Evolutionary conservation across 768 basidiomycete genomes (phyloP).

Genomic region (Pleurotus platypus): DNA sequence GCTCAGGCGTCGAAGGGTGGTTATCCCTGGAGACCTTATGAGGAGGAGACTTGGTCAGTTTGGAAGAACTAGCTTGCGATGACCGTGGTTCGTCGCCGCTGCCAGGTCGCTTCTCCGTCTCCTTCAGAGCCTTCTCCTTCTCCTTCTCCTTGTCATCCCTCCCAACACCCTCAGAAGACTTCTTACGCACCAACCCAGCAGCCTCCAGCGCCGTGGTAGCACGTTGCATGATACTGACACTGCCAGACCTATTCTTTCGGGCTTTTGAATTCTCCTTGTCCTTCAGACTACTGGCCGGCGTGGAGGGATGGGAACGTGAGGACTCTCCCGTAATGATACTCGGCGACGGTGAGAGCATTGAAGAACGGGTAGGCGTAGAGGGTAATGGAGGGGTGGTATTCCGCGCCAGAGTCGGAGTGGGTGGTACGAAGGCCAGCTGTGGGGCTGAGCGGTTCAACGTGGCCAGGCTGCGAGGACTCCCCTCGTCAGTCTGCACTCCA

Average conservation of each 20-base stretch:
- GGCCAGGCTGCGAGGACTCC: constrained; percentile 18
- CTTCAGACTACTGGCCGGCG: constrained; percentile 60
- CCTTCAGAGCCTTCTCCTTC: constrained; percentile 30
- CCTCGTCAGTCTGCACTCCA: constrained; percentile 46
- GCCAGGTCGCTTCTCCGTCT: constrained; percentile 38
- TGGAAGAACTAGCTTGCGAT: constrained; percentile 67
- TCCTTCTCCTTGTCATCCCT: constrained; percentile 55
- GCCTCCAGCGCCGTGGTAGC: constrained; percentile 90
- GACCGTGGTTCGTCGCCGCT: constrained; percentile 59
- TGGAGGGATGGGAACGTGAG: constrained; percentile 63
- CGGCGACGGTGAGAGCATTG: constrained; percentile 55
- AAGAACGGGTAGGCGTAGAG: constrained; percentile 41
- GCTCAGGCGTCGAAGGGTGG: constrained; percentile 44
- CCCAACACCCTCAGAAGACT: constrained; percentile 65
- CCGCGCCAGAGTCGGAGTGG: constrained; percentile 63
- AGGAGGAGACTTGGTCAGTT: constrained; percentile 69
- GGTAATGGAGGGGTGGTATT: constrained; percentile 54
- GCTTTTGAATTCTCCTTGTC: constrained; percentile 55
- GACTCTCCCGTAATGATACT: constrained; percentile 44
- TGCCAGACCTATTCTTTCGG: constrained; percentile 76
- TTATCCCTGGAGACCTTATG: constrained; percentile 46
- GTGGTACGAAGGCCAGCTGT: constrained; percentile 69
- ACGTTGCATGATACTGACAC: constrained; percentile 94
- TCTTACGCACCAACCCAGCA: constrained; percentile 80
- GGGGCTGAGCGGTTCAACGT: constrained; percentile 42